A percentile compares a stretch with the other conserved stretches of the same genome.
Conservation (phyloP, 192 early-diverging fungal species). For the Thamnidium elegans region DNA sequence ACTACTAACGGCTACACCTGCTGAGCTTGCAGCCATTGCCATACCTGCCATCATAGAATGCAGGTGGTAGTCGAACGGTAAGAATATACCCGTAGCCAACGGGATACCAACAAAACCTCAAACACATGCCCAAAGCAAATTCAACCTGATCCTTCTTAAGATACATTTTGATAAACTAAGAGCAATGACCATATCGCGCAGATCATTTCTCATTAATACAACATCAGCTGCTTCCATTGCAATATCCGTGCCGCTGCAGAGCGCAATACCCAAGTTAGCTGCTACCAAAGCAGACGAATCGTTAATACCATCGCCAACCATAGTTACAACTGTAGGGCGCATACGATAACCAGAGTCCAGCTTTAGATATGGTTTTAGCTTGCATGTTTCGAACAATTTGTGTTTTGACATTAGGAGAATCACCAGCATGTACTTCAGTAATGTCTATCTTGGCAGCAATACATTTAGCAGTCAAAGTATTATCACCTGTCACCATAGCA, state of each 20-base stretch:
- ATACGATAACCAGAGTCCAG: neutral
- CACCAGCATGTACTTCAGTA: conserved; percentile 79
- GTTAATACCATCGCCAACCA: conserved; percentile 97
- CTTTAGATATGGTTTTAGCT: conserved; percentile 3
- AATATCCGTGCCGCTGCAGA: conserved; percentile 90
- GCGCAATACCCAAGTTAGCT: conserved; percentile 84
- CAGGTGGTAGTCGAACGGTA: conserved; percentile 79
- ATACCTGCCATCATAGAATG: conserved; percentile 90
- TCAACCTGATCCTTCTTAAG: conserved; percentile 78
- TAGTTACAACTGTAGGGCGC: conserved; percentile 55
- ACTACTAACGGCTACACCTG: conserved; percentile 88
- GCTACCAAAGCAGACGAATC: conserved; percentile 87
- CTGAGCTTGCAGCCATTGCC: conserved; percentile 89
- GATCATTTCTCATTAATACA: conserved; percentile 85
- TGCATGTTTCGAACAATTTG: conserved; percentile 73
- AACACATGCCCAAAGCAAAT: conserved; percentile 85
- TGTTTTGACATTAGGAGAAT: conserved; percentile 87
- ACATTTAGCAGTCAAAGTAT: conserved; percentile 73
- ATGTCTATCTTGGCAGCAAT: conserved; percentile 85
- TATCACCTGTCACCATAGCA: conserved; percentile 93
- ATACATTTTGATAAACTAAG: conserved; percentile 82
- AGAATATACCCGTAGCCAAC: conserved; percentile 86
- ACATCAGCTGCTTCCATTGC: conserved; percentile 92
- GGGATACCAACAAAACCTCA: conserved; percentile 94
- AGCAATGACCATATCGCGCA: conserved; percentile 81